A percentile compares a stretch with the other conserved stretches of the same genome.
These are phyloP conservation scores for Ganoderma lucidum DNA, from an alignment of 1,284 basidiomycete genomes.

Conservation along the genomic window DNA sequence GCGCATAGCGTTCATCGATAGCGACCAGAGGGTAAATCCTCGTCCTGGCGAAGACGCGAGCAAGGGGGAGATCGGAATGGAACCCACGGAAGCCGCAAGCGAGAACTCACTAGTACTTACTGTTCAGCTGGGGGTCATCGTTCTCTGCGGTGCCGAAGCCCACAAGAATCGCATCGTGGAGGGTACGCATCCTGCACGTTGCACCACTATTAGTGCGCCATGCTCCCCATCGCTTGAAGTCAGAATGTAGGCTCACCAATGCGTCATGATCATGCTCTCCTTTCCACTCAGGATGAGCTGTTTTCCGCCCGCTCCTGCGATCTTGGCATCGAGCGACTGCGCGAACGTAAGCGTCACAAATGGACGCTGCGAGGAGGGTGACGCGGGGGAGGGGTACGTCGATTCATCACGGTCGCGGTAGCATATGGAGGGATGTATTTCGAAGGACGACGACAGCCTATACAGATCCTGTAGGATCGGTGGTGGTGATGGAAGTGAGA, in stretches of 20 bases:
- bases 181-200: slow-evolving; percentile 74
- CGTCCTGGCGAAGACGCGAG: neutral
- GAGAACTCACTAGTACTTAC: slow-evolving; percentile 53
- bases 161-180: slow-evolving; percentile 94
- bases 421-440: slow-evolving; percentile 31
- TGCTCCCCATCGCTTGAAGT: neutral
- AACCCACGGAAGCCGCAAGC: neutral
- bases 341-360: slow-evolving; percentile 92
- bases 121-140: slow-evolving; percentile 94
- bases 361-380: slow-evolving; percentile 46
- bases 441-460: slow-evolving; percentile 11
- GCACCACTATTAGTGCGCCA: neutral
- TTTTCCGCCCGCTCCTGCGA: slow-evolving; percentile 78
- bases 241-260: slow-evolving; percentile 65
- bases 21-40: neutral
- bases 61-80: slow-evolving; percentile 11
- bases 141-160: slow-evolving; percentile 92
- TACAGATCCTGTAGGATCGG: slow-evolving; percentile 34
- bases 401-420: slow-evolving; percentile 21
- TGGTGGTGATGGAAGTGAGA: slow-evolving; percentile 22
- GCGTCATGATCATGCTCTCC: slow-evolving; percentile 95
- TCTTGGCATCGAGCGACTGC: slow-evolving; percentile 94
- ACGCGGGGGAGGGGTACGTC: slow-evolving; percentile 24
- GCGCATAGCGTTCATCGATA: neutral
- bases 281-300: slow-evolving; percentile 87